phyloP scores from a whole-genome alignment of 768 basidiomycete species.

The Xanthoconium purpureum region DNA sequence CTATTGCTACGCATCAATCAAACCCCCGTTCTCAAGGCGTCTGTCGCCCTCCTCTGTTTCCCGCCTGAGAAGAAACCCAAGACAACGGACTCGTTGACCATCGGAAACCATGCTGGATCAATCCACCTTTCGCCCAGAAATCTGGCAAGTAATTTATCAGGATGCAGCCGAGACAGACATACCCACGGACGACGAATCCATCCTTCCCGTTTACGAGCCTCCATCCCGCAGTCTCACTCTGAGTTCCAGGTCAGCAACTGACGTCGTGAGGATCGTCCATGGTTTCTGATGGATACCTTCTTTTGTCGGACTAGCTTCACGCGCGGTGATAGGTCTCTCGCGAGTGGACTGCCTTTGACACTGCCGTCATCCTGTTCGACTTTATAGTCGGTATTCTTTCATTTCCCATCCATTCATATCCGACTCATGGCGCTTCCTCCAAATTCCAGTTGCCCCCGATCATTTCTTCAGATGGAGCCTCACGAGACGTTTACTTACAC shows the following conservation, averaged over 20 bases:
- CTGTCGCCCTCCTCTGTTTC: background rate
- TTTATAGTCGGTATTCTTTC: conserved; percentile 11
- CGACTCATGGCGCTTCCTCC: conserved; percentile 6
- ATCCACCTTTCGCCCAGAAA: conserved; percentile 7
- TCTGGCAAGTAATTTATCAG: conserved; percentile 25
- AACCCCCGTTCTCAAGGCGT: background rate
- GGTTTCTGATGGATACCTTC: background rate
- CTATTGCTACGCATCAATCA: background rate
- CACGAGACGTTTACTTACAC: conserved; percentile 37
- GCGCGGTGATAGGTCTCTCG: conserved; percentile 4
- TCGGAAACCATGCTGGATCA: conserved; percentile 14
- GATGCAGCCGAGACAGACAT: conserved; percentile 6
- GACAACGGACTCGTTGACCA: background rate
- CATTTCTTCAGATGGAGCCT: conserved; percentile 25
- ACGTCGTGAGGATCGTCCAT: conserved; percentile 1
- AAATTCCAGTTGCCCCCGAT: conserved; percentile 17
- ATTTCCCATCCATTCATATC: background rate
- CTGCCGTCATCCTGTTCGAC: background rate
- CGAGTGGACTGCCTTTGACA: conserved; percentile 9
- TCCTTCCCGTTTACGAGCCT: conserved; percentile 24
- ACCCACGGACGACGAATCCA: conserved; percentile 3
- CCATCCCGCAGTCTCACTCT: background rate
- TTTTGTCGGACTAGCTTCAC: background rate
- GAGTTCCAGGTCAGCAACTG: background rate
- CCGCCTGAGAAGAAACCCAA: background rate